Conservation (phyloP, 1,284 basidiomycete genomes). For the Cutaneotrichosporon spelunceum region DNA sequence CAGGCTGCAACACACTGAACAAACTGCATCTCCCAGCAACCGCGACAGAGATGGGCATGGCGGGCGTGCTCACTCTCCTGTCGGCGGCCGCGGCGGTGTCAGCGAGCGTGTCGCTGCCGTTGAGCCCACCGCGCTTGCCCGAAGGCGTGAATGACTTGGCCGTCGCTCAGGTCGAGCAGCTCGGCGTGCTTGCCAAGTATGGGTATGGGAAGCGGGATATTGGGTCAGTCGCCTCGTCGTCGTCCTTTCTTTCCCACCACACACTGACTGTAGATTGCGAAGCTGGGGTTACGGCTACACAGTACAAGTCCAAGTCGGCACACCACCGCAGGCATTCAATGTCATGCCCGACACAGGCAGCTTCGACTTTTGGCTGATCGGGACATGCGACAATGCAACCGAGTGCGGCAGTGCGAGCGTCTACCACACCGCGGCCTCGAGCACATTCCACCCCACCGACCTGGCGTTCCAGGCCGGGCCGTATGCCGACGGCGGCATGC, state of each 20-base stretch:
- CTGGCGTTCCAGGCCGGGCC: conserved; percentile 14
- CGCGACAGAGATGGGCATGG: too few relatives aligned
- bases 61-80: too few relatives aligned
- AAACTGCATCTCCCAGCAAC: too few relatives aligned
- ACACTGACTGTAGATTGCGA: conserved; percentile 32
- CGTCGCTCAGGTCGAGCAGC: too few relatives aligned
- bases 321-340: conserved; percentile 55
- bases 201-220: too few relatives aligned
- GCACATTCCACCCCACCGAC: conserved; percentile 38
- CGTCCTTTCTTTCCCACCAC: neutral
- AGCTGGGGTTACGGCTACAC: conserved; percentile 40
- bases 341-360: conserved; percentile 61
- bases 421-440: conserved; percentile 17
- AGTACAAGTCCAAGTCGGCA: conserved; percentile 36
- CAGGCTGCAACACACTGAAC: too few relatives aligned
- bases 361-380: conserved; percentile 55
- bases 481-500: neutral
- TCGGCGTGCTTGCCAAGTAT: too few relatives aligned
- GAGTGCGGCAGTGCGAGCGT: conserved; percentile 25
- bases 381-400: conserved; percentile 17
- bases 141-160: too few relatives aligned
- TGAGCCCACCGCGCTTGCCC: too few relatives aligned
- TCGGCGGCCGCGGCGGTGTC: too few relatives aligned
- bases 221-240: too few relatives aligned
- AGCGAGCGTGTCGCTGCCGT: too few relatives aligned